These are phyloP conservation scores for Ophiostoma fasciatum DNA, from an alignment of 2,329 filamentous ascomycete genomes.

Conservation along the genomic window DNA sequence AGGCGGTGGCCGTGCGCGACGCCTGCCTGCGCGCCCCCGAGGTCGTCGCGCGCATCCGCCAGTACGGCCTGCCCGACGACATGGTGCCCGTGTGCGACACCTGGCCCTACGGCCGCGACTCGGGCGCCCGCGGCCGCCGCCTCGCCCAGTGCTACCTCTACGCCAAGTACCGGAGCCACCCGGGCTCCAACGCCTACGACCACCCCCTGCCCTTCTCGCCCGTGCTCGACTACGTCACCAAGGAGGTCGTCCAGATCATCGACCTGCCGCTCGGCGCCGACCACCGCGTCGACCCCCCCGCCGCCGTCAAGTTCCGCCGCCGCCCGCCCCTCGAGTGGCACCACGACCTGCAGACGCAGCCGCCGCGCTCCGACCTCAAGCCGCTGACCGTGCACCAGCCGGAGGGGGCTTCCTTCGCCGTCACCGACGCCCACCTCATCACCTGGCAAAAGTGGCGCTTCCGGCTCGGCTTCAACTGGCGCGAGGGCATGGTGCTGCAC, in stretches of 20 bases:
- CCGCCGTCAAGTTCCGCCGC: conserved; percentile 20
- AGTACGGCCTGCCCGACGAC: conserved; percentile 27
- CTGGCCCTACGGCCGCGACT: conserved; percentile 30
- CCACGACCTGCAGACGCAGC: conserved; percentile 9
- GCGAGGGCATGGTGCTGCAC: conserved; percentile 43
- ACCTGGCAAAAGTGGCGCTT: conserved; percentile 57
- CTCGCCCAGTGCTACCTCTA: conserved; percentile 6
- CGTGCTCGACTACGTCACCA: conserved; percentile 33
- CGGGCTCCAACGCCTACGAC: conserved; percentile 40
- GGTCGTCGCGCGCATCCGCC: conserved; percentile 26
- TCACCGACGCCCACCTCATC: conserved; percentile 32
- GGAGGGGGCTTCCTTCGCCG: conserved; percentile 24
- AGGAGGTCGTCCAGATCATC: conserved; percentile 25
- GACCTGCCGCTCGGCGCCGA: conserved; percentile 27
- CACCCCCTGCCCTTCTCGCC: conserved; percentile 38
- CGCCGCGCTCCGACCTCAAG: neutral
- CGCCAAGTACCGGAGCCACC: conserved; percentile 3
- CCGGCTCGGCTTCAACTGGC: conserved; percentile 55
- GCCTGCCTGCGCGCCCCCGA: conserved; percentile 1
- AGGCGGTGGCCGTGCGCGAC: conserved; percentile 24
- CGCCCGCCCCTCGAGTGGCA: conserved; percentile 34
- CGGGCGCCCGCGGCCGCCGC: neutral
- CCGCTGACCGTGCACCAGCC: conserved; percentile 7
- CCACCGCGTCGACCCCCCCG: conserved; percentile 4
- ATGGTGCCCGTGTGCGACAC: conserved; percentile 34